Evolutionary conservation across 148 eudicot species (phyloP).

Genomic region (Gaultheria prostrata): DNA sequence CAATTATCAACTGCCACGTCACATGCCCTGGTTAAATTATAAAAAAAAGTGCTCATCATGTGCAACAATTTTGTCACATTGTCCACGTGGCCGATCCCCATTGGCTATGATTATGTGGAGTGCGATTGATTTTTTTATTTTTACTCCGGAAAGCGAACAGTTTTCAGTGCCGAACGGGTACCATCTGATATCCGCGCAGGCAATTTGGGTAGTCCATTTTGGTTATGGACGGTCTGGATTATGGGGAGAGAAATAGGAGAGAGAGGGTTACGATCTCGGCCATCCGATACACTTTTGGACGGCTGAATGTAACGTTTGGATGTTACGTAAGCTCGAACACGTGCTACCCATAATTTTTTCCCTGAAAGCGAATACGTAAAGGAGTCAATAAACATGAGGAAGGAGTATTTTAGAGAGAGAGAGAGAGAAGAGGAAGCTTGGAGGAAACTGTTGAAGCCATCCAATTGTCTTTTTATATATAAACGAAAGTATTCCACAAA

Average conservation of each 20-base stretch:
- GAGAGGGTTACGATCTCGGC: no score
- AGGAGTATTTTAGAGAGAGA: background rate
- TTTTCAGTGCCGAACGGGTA: no score
- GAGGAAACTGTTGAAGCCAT: background rate
- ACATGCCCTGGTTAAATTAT: no score
- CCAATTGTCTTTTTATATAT: background rate
- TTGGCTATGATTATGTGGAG: background rate
- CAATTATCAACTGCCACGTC: background rate
- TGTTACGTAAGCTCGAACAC: no score
- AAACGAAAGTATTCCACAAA: background rate
- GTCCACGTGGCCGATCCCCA: background rate
- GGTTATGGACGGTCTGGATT: no score
- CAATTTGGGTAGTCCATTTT: no score
- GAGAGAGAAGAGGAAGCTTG: background rate
- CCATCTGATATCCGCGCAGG: no score
- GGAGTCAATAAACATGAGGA: background rate
- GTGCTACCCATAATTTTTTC: no score
- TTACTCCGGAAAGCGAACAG: background rate
- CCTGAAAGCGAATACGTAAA: background rate
- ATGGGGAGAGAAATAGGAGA: no score
- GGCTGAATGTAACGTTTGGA: no score
- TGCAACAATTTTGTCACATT: background rate
- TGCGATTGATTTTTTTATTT: background rate
- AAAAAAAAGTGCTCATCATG: background rate
- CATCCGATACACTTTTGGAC: no score